Base-by-base conservation (phyloP, 2,329 filamentous ascomycete genomes). In the Epichloe amarillans region DNA sequence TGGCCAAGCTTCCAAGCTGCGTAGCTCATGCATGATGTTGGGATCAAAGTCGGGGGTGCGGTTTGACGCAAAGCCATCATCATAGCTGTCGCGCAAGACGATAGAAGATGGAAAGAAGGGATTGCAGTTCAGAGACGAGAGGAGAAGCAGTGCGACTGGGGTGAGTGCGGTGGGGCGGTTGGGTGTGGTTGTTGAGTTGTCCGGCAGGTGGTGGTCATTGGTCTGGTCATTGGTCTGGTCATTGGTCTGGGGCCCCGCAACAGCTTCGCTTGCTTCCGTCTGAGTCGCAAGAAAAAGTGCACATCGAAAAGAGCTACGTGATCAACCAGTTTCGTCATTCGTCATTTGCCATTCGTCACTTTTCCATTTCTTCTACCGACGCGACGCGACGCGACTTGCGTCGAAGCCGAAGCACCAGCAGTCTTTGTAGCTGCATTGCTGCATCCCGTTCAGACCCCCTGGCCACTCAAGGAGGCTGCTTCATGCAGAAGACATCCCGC, bases 11-110 rank as follows among this genome's bases (percentile, higher is more conserved):
- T 37, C 37, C 11, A 17, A 41, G 21, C 36, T 40, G 40, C 30
- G 47, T 30, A 38, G 43, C 37, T 39, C 33, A 38, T 42, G 51
- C 47, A 50, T 46, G 10, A 44, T 42, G 33, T 43, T 47, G 43
- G 47, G 38, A 33, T 50, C 42, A 49, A 33, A 26, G n/a, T 42
- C 39, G 7, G 42, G 42, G 43, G 33, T 33, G 38, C 21, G 46
- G 10, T 39, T 30, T 47, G 30, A 30, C 15, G 45, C 39, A 36
- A 48, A 39, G 37, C 41, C 33, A 49, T 21, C 7, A 35, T 17
- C 42, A 17, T 8, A 45, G 23, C 17, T 41, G 26, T 35, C 23
- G 39, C 17, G n/a, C 30, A 42, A 36, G 17, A 36, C 8, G 19
- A 36, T 8, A 8, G 21, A n/a, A 47, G 5, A 14, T 36, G n/a